Evolutionary conservation across 2,329 filamentous ascomycete genomes (phyloP), one percentile per base, ranked within the genome.

Genomic region (Sporothrix variecibatus): DNA sequence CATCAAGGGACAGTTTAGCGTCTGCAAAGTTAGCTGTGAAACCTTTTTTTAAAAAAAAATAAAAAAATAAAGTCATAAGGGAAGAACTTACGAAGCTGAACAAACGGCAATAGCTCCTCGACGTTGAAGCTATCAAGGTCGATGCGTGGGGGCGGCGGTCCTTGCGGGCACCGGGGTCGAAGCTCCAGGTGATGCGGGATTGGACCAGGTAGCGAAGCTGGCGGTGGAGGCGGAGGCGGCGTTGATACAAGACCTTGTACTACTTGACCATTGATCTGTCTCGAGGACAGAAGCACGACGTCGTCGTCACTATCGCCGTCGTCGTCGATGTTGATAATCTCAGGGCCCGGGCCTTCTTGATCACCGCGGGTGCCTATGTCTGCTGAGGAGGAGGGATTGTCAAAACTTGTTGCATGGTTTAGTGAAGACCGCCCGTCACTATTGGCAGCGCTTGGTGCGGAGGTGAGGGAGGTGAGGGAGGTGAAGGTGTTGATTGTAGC

Each of bases 61-160:
- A 2, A 4, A 17, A 26, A 1, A 43, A 12, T 3, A 26, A 38
- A 20, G 43, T 49, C 51, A 20, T 11, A 64, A 2, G 17, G 56
- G 8, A 17, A 23, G 2, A 72, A 72, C 72, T n/a, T 58, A 75
- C 70, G 49, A 2, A 77, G 73, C 23, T 77, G 76, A 8, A 77
- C 73, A 40, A 75, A 72, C 1, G 76, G 76, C 43, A 77, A 60
- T 23, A 77, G 72, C 60, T 74, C 65, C 15, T 77, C 75, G 8
- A 75, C 38, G 20, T 72, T 51, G 23, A 38, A 56, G 4, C n/a
- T 38, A 51, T 17, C 20, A 38, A 74, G 56, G 69, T 77, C 71
- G 40, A 77, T 77, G 26, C 72, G 74, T 28, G 67, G 20, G 11
- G 75, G 76, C 26, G 76, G 74, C 15, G 76, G 76, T 1, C 34